Base-by-base conservation (phyloP, 208 protist genomes). In the Wallacemonas sp. region DNA sequence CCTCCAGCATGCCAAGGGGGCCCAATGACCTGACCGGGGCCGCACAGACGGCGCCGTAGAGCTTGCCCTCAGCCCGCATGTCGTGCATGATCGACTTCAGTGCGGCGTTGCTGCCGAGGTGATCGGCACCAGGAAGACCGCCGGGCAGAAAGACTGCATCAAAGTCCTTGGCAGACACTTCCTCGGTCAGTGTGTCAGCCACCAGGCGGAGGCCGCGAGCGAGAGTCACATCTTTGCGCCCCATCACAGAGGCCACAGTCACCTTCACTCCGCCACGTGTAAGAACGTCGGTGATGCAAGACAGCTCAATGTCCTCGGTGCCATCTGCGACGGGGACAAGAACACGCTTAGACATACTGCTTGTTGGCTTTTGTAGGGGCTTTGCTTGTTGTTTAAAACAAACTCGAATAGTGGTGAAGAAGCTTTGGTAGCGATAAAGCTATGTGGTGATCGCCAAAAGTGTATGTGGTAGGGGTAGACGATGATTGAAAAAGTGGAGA, bases 291-390 rank as follows among this genome's bases (percentile, higher is more conserved):
- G 81, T 90, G 36, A 91, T 82, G 75, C 81, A 89, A 26, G 81
- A 81, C 8, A 93, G 62, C 73, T 96, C 90, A 79, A 96, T 96
- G 52, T 96, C 90, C 69, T 96, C 90, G 19, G 83, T 79, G 60
- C 85, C 81, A 70, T 92, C 83, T 21, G 90, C 87, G 8, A 83
- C 81, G 41, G 82, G 85, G 67, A 96, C 87, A 39, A 96, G 82
- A 66, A 91, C 87, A 46, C 73, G 76, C 73, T 85, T 88, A 42
- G 53, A 65, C 70, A 80, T 76, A n/a, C n/a, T n/a, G n/a, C n/a
- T n/a, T n/a, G 13, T 32, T 50, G 21, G 33, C 22, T 33, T 46
- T 22, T 48, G 12, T 24, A 10, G 21, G 59, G n/a, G n/a, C n/a
- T n/a, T n/a, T n/a, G n/a, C n/a, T n/a, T n/a, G n/a, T n/a, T n/a